phyloP scores from a whole-genome alignment of 2,329 filamentous ascomycete genomes.

The Colletotrichum sidae region DNA sequence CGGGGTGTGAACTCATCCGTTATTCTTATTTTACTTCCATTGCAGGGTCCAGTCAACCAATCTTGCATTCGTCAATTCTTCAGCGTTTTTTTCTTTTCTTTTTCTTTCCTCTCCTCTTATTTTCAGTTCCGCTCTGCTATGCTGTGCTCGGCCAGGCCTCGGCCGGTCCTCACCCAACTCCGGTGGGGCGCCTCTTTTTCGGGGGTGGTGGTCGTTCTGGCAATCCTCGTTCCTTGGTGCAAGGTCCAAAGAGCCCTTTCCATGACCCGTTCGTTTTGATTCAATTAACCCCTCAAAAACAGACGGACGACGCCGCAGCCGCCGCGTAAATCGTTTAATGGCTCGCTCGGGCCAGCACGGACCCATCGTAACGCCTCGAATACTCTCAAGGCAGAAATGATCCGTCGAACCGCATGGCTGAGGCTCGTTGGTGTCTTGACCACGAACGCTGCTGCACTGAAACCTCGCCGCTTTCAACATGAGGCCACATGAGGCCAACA shows the following conservation, averaged over 20 bases:
- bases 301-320: conserved; percentile 33
- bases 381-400: neutral
- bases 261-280: conserved; percentile 22
- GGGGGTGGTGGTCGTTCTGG: conserved; percentile 24
- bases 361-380: conserved; percentile 2
- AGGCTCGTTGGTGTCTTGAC: conserved; percentile 9
- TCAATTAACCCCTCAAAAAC: conserved; percentile 34
- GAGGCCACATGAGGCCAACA: conserved; percentile 1
- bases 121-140: conserved; percentile 17
- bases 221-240: conserved; percentile 28
- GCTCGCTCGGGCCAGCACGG: conserved; percentile 30
- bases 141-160: conserved; percentile 26
- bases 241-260: conserved; percentile 11
- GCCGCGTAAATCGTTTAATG: conserved; percentile 20
- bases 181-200: conserved; percentile 15
- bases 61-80: conserved; percentile 23
- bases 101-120: neutral
- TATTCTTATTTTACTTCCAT: neutral
- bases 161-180: conserved; percentile 26
- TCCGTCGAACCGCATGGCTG: neutral
- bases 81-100: conserved; percentile 24
- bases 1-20: conserved; percentile 32
- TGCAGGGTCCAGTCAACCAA: conserved; percentile 27
- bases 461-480: conserved; percentile 2
- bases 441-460: neutral